These are phyloP conservation scores for Kandelia obovata DNA, from an alignment of 345 rosid species.

Conservation along the genomic window DNA sequence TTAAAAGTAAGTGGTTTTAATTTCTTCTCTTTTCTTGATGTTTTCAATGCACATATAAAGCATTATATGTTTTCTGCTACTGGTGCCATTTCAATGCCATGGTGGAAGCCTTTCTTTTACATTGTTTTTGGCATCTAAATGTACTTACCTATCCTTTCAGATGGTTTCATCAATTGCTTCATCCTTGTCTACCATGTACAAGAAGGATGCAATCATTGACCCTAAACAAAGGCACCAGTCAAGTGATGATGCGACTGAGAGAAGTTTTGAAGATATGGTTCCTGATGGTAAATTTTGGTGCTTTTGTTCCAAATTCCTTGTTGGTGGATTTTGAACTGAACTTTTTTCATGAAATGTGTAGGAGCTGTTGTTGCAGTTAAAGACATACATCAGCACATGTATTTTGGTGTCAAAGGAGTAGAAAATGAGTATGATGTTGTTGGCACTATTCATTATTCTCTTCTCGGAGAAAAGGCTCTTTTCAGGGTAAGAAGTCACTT, in stretches of 20 bases:
- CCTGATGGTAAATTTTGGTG: slow-evolving; percentile 59
- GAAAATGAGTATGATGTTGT: slow-evolving; percentile 45
- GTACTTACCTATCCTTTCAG: slow-evolving; percentile 40
- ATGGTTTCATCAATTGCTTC: slow-evolving; percentile 60
- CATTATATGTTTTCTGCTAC: background rate
- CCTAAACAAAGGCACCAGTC: slow-evolving; percentile 32
- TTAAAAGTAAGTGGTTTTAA: slow-evolving; percentile 47
- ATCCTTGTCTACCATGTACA: slow-evolving; percentile 45
- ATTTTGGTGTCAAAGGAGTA: slow-evolving; percentile 66
- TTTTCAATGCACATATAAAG: background rate
- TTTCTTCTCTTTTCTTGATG: slow-evolving; percentile 7
- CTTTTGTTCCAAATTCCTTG: background rate
- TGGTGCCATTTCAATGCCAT: slow-evolving; percentile 4
- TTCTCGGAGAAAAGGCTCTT: slow-evolving; percentile 78
- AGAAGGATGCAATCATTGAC: slow-evolving; percentile 35
- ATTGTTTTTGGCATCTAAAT: slow-evolving; percentile 21
- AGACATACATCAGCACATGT: slow-evolving; percentile 82
- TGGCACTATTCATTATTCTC: slow-evolving; percentile 84
- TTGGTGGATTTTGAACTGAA: slow-evolving; percentile 22
- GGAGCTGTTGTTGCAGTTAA: slow-evolving; percentile 87
- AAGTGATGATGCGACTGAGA: slow-evolving; percentile 35
- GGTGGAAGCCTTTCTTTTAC: slow-evolving; percentile 6
- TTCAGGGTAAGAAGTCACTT: slow-evolving; percentile 54
- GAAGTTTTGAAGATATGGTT: slow-evolving; percentile 49
- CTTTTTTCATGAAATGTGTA: slow-evolving; percentile 25